Base-by-base conservation (phyloP, 1,284 basidiomycete genomes). In the Erythrobasidium hasegawianum region DNA sequence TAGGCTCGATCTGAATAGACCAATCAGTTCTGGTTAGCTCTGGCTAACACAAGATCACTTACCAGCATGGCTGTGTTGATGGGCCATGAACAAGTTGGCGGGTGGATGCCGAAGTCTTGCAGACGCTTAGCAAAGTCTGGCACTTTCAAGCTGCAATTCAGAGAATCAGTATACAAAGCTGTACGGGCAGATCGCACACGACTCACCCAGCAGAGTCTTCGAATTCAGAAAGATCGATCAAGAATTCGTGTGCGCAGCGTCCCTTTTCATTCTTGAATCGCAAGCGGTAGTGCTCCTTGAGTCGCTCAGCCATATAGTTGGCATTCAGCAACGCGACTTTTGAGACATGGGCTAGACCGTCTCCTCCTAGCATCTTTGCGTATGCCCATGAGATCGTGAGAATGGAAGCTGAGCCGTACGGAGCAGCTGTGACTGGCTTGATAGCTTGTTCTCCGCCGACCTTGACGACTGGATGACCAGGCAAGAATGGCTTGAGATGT, bases 371-470 rank as follows among this genome's bases (percentile, higher is more conserved):
- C 95, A 97, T 97, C 81, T 76, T 76, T 73, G 94, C 89, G 78
- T 93, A 94, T 16, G 92, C 90, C 95, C 95, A 98, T 1, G 95
- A 97, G 76, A 98, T 97, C 69, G 95, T 84, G 59, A 93, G 86
- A 75, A 98, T 94, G 9, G 90, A 94, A 0, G 95, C 91, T 70
- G 90, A 95, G 53, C 95, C 95, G 77, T 85, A 97, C 0, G 93
- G 95, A 5, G 90, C 93, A 1, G 90, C 90, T 2, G 93, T 86
- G 59, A 97, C 88, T 10, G 95, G 90, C 53, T 87, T 81, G 71
- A 98, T 96, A 2, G 88, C 86, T 67, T 85, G 80, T 27, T 83
- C 79, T 10, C 87, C 87, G 38, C 87, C 87, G 4, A 83, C 86
- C 16, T 83, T 78, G 68, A 94, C 80, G 47, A 89, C 76, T 1